Base-by-base conservation (phyloP, 2,329 filamentous ascomycete genomes). In the Aspergillus sp. region DNA sequence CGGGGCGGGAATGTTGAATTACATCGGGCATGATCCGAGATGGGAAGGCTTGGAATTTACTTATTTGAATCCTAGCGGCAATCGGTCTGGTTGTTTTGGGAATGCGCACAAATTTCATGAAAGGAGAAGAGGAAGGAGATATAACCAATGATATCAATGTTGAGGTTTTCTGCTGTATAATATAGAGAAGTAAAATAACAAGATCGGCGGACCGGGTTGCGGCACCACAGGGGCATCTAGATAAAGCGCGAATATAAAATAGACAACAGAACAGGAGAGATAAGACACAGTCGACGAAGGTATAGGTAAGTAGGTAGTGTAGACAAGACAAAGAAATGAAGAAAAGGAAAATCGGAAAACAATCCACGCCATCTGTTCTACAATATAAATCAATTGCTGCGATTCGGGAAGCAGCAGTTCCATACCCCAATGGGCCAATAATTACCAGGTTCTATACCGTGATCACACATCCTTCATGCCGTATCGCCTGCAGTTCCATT, bases 401-500 rank as follows among this genome's bases (percentile, higher is more conserved):
- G 39, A 27, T 41, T 37, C 33, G 6, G 14, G 35, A 48, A 57
- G 31, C 51, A 52, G 12, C 35, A 55, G 31, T 41, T 48, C 47
- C 41, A n/a, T 43, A 19, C 46, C 43, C 41, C 41, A 46, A 35
- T 4, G 24, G n/a, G 24, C 45, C 51, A 43, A 37, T 27, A 39
- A 37, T 27, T 52, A 57, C 23, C 33, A 52, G 15, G 47, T 21
- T 21, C 49, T 21, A 43, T 43, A 33, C 49, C 47, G 14, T 40
- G 41, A 33, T 27, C 33, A 40, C 37, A 49, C 55, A 63, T 59
- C 58, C n/a, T 61, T 66, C 60, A 64, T 59, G 61, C 64, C 37
- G 82, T 73, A 79, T 88, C 66, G 80, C 82, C 61, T 75, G 79
- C 62, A 78, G 82, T 74, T 81, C 87, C 86, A 84, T 90, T 80